Base-by-base conservation (phyloP, 1,284 basidiomycete genomes). In the Trametes pubescens region DNA sequence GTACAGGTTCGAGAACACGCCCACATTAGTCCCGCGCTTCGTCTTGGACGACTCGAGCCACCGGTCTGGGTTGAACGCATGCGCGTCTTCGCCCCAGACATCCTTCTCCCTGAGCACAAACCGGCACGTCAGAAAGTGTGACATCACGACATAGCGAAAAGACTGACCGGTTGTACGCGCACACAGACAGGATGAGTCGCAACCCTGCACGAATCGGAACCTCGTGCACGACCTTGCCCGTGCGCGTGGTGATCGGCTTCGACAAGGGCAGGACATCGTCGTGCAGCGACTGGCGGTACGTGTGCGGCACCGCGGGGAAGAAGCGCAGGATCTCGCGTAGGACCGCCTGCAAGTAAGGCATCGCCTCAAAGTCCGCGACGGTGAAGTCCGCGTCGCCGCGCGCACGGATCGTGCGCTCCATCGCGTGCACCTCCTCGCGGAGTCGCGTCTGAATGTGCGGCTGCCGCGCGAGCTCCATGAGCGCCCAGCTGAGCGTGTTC, bases 341-440 rank as follows among this genome's bases (percentile, higher is more conserved):
- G 18, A 84, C 77, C 4, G 86, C 86, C 32, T 76, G 77, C 34
- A 83, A 71, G 55, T 82, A 86, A 24, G 81, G 79, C 82, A 89
- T 87, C 51, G 73, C 68, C 51, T 87, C 85, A 49, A 85, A 77
- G 68, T 87, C 84, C 9, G 75, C 70, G n/a, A 78, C 67, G n/a
- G 78, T 78, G 67, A 85, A 82, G 44, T 81, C 75, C 14, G 75
- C 65, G 43, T 78, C 76, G 2, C 80, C 82, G 21, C 81, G 77
- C 47, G 73, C 74, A 56, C 72, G 73, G 7, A 84, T 69, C n/a
- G 68, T 72, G 4, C 71, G 71, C 63, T 82, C 76, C 61, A 72
- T 72, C 16, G 64, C 63, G 43, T 69, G 74, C 51, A 85, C 78
- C 68, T 86, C 84, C 2, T 69, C 62, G 43, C 81, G 78, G 26